These are phyloP conservation scores for Bertia moriformis DNA, from an alignment of 2,329 filamentous ascomycete species.

Conservation along the genomic window DNA sequence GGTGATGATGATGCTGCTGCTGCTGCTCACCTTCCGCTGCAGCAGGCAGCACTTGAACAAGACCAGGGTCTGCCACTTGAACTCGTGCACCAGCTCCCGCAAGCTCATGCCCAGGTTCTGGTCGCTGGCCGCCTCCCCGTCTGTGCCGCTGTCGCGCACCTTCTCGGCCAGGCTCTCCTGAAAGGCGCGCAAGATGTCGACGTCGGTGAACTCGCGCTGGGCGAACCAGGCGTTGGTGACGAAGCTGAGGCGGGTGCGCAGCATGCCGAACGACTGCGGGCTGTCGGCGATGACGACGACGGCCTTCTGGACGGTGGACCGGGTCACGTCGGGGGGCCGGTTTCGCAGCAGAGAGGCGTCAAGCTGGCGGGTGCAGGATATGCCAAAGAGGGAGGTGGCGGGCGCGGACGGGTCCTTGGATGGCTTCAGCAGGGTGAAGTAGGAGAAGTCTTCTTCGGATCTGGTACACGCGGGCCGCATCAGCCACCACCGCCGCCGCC, in stretches of 20 bases:
- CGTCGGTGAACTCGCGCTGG: slow-evolving; percentile 80
- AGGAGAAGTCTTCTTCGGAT: slow-evolving; percentile 89
- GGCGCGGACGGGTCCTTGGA: slow-evolving; percentile 30
- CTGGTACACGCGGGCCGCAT: slow-evolving; percentile 28
- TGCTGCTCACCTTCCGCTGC: slow-evolving; percentile 87
- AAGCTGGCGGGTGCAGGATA: slow-evolving; percentile 85
- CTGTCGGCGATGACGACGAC: slow-evolving; percentile 89
- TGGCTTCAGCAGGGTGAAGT: slow-evolving; percentile 76
- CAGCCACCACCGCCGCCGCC: background rate
- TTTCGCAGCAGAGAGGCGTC: slow-evolving; percentile 65
- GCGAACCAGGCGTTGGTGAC: slow-evolving; percentile 95
- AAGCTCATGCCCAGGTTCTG: slow-evolving; percentile 80
- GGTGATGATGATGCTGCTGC: too few species aligned
- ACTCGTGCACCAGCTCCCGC: slow-evolving; percentile 83
- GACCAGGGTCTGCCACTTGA: slow-evolving; percentile 85
- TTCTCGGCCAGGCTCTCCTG: slow-evolving; percentile 67
- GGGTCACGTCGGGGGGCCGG: slow-evolving; percentile 77
- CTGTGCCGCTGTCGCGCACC: slow-evolving; percentile 36
- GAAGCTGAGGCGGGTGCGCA: slow-evolving; percentile 76
- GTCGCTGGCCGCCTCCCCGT: slow-evolving; percentile 62
- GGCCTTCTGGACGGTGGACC: slow-evolving; percentile 93
- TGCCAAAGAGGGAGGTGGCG: slow-evolving; percentile 80
- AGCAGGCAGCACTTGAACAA: slow-evolving; percentile 85
- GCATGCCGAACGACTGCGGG: slow-evolving; percentile 76
- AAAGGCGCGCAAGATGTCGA: slow-evolving; percentile 60